phyloP scores from a whole-genome alignment of 441 rosid species.

The Syzygium malaccense region DNA sequence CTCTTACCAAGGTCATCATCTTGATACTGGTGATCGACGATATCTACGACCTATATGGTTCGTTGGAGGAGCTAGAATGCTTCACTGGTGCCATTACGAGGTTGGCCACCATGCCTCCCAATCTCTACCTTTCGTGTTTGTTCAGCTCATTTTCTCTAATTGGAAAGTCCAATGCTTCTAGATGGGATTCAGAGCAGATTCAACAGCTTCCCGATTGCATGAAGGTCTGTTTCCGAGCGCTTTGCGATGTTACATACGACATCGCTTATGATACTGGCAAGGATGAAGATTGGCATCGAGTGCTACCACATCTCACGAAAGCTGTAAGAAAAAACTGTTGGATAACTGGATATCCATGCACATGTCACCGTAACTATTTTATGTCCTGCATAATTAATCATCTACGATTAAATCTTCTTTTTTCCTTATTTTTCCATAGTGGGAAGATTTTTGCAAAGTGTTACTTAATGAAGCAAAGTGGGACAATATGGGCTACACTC shows the following conservation, averaged over 20 bases:
- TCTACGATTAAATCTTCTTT: too few species aligned
- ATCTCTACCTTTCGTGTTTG: neutral
- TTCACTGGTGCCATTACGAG: constrained; percentile 21
- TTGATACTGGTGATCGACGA: too few species aligned
- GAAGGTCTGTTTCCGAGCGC: constrained; percentile 32
- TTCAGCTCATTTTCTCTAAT: neutral
- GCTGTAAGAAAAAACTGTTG: constrained; percentile 17
- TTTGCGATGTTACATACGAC: constrained; percentile 15
- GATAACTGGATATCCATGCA: neutral
- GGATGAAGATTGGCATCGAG: constrained; percentile 10
- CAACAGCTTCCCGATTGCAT: constrained; percentile 29
- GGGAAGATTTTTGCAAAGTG: too few species aligned
- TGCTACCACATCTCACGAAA: constrained; percentile 13
- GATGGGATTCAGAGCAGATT: constrained; percentile 27
- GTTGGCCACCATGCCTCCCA: neutral
- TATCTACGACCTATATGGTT: too few species aligned
- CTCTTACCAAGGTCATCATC: too few species aligned
- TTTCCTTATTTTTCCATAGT: too few species aligned
- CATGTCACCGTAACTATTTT: neutral
- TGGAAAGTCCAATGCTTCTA: neutral
- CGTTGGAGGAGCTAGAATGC: too few species aligned
- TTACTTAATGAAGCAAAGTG: too few species aligned
- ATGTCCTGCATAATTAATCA: too few species aligned
- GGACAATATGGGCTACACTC: too few species aligned
- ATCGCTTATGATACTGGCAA: constrained; percentile 24